These are phyloP conservation scores for Pseudocercospora musae DNA, from an alignment of 2,329 filamentous ascomycete species.

Conservation along the genomic window DNA sequence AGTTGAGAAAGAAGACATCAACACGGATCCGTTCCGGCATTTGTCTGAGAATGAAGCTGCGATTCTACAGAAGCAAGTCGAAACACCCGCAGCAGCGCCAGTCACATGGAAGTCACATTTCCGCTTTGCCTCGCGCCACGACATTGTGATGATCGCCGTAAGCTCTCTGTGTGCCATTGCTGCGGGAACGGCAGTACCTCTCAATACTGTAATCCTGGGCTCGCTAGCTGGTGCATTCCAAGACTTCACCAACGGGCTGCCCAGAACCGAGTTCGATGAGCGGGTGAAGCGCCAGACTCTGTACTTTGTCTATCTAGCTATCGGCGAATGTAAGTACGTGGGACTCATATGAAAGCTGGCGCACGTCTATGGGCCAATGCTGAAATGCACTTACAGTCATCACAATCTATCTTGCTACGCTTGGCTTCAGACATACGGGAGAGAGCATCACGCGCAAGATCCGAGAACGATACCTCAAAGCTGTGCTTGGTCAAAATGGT, in stretches of 20 bases:
- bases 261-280: constrained; percentile 55
- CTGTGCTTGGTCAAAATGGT: constrained; percentile 83
- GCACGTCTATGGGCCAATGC: not conserved
- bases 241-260: constrained; percentile 33
- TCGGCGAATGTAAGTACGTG: constrained; percentile 58
- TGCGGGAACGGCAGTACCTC: constrained; percentile 25
- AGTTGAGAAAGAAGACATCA: not conserved
- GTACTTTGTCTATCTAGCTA: constrained; percentile 78
- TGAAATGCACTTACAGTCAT: constrained; percentile 43
- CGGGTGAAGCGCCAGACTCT: constrained; percentile 62
- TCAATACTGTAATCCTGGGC: constrained; percentile 61
- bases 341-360: not conserved
- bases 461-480: constrained; percentile 76
- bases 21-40: not conserved
- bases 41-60: constrained; percentile 10
- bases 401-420: constrained; percentile 70
- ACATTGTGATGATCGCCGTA: constrained; percentile 37
- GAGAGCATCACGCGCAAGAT: constrained; percentile 48
- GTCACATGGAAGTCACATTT: constrained; percentile 10
- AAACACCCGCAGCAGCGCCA: not conserved
- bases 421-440: constrained; percentile 74
- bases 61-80: constrained; percentile 5
- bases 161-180: constrained; percentile 30
- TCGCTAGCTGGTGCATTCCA: constrained; percentile 25
- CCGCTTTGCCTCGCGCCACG: constrained; percentile 17